Evolutionary conservation across 495 filamentous ascomycete genomes (phyloP), one percentile per base, ranked within the genome.

Genomic region (Penicillium samsonianum): DNA sequence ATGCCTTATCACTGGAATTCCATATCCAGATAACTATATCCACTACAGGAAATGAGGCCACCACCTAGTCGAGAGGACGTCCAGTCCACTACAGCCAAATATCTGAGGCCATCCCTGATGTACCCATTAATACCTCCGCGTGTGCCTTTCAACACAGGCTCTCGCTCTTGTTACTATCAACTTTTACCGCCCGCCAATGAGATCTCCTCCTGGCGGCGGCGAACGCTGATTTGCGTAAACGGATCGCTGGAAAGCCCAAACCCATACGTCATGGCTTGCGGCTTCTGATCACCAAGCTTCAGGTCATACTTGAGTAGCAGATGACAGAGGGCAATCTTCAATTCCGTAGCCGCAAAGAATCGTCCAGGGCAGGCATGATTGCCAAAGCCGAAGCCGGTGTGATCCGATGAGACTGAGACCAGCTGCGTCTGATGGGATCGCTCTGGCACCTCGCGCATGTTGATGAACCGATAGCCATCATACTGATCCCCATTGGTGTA

Each of bases 281-380:
- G 42, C 19, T 10, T 25, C 8, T 23, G 14, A 10, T 44, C 42
- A 16, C 14, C 19, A 8, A 64, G 22, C 28, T 50, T 51, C 28
- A 57, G 22, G 17, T 64, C 58, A 50, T 64, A 64, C 28, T 52
- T 61, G 19, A 61, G 17, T 12, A 64, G 30, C 7, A 64, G 40
- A 38, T 64, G 52, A 20, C 28, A 51, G 2, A 64, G 54, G 14
- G 42, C 14, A 43, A 73, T 66, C 53, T 79, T 79, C 35, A 75
- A 59, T 59, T 72, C 68, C 23, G 59, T 60, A n/a, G 54, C 57
- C 7, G 71, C 76, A 52, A 79, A 71, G 51, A 74, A 73, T 16
- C 75, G 45, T 6, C 76, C 76, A 6, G 75, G 76, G 46, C 76
- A 79, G 0, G 80, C 77, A 50, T 82, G 75, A 33, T 60, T 64